Conservation (phyloP, 306 rosid species). For the Cercis canadensis region DNA sequence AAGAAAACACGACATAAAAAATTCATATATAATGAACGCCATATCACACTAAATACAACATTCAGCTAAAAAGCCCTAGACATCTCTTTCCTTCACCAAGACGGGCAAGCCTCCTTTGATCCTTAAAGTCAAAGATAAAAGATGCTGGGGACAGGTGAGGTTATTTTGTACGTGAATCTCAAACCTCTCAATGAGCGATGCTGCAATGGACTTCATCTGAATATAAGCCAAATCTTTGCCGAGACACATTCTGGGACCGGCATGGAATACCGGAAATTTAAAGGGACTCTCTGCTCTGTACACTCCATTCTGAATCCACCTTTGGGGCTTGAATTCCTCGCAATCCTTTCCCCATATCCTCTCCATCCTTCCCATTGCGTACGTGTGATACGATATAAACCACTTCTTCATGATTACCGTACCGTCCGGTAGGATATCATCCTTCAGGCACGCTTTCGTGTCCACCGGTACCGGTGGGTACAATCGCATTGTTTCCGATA, state of each 20-base stretch:
- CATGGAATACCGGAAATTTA: constrained; percentile 66
- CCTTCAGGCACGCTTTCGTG: constrained; percentile 42
- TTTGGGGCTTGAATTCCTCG: constrained; percentile 54
- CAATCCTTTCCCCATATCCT: constrained; percentile 68
- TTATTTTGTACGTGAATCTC: constrained; percentile 40
- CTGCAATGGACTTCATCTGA: constrained; percentile 85
- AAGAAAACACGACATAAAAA: no score
- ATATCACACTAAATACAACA: no score
- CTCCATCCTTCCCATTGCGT: constrained; percentile 86
- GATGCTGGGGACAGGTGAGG: constrained; percentile 44
- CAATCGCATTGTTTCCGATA: constrained; percentile 62
- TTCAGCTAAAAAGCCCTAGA: no score
- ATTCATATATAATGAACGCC: no score
- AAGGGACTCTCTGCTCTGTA: constrained; percentile 56
- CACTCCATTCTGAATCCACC: constrained; percentile 69
- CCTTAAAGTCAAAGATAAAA: constrained; percentile 63
- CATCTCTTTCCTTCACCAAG: not conserved
- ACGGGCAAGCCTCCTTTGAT: constrained; percentile 60
- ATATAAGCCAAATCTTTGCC: constrained; percentile 78
- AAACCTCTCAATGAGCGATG: constrained; percentile 56
- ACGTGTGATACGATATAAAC: constrained; percentile 62
- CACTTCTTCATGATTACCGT: constrained; percentile 53
- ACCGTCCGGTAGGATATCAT: constrained; percentile 74
- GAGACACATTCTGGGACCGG: constrained; percentile 71
- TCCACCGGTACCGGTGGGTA: constrained; percentile 79